These are phyloP conservation scores for Tinospora cordifolia DNA, from an alignment of 164 flowering plant species.

Conservation along the genomic window DNA sequence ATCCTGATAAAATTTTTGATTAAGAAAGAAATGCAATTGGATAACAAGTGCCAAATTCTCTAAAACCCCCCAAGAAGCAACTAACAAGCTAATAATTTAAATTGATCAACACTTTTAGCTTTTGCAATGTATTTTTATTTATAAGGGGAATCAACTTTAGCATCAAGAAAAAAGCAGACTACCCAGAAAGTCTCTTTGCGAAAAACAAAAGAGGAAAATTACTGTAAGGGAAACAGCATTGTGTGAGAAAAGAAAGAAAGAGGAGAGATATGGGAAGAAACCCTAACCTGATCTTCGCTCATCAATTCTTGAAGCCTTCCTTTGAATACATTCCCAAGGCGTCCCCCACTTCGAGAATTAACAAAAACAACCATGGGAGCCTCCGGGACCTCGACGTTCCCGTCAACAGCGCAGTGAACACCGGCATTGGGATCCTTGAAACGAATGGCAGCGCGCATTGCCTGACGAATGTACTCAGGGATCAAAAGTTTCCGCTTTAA, in stretches of 20 bases:
- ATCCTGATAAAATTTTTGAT: no score
- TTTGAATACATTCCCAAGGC: conserved; percentile 66
- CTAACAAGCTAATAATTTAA: no score
- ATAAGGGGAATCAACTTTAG: no score
- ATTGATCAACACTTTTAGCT: no score
- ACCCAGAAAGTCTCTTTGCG: no score
- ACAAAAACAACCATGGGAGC: conserved; percentile 74
- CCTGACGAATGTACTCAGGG: conserved; percentile 59
- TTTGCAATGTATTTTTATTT: no score
- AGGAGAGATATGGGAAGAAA: neutral
- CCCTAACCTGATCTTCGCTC: conserved; percentile 68
- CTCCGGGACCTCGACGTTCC: conserved; percentile 27
- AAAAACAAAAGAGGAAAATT: no score
- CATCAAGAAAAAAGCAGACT: no score
- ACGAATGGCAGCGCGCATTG: conserved; percentile 50
- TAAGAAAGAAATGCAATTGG: no score
- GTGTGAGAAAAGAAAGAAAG: neutral
- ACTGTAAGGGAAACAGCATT: no score
- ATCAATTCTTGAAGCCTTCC: conserved; percentile 63
- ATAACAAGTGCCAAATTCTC: no score
- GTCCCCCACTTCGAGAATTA: conserved; percentile 83
- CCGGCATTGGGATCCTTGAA: conserved; percentile 21
- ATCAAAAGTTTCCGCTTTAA: conserved; percentile 36
- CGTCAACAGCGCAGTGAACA: conserved; percentile 9
- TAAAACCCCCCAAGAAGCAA: no score